phyloP scores from a whole-genome alignment of 1,139 yeast genomes.

The Taphrina pruni region DNA sequence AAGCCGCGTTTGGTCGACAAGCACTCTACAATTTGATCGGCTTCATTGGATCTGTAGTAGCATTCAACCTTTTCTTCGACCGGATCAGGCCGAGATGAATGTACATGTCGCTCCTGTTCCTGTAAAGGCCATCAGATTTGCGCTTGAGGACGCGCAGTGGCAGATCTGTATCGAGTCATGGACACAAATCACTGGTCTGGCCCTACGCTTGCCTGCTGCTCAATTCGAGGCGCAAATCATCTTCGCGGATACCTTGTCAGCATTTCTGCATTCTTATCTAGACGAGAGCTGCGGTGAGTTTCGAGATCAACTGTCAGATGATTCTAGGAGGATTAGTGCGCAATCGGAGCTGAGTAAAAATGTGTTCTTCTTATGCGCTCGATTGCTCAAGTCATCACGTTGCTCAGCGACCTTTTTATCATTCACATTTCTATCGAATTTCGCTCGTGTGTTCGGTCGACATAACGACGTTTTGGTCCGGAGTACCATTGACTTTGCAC shows the following conservation, averaged over 20 bases:
- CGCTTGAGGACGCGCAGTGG: conserved; percentile 23
- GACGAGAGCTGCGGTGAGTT: conserved; percentile 8
- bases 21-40: conserved; percentile 34
- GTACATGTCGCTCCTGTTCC: conserved; percentile 11
- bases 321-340: conserved; percentile 6
- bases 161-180: conserved; percentile 1
- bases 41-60: conserved; percentile 27
- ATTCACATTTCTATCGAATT: background rate
- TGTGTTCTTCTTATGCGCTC: conserved; percentile 2
- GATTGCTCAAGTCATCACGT: background rate
- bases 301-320: conserved; percentile 12
- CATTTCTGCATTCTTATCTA: conserved; percentile 12
- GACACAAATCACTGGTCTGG: conserved; percentile 4
- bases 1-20: conserved; percentile 29
- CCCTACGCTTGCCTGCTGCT: background rate
- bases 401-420: background rate
- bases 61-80: conserved; percentile 16
- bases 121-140: conserved; percentile 7
- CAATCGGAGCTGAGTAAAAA: background rate
- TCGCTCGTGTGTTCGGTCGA: conserved; percentile 4
- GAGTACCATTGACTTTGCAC: conserved; percentile 4
- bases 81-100: conserved; percentile 12
- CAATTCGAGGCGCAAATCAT: background rate
- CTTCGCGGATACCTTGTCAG: background rate
- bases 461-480: background rate